Evolutionary conservation across 73 alveolate genomes (phyloP).

Genomic region (Diophrys appendiculata): DNA sequence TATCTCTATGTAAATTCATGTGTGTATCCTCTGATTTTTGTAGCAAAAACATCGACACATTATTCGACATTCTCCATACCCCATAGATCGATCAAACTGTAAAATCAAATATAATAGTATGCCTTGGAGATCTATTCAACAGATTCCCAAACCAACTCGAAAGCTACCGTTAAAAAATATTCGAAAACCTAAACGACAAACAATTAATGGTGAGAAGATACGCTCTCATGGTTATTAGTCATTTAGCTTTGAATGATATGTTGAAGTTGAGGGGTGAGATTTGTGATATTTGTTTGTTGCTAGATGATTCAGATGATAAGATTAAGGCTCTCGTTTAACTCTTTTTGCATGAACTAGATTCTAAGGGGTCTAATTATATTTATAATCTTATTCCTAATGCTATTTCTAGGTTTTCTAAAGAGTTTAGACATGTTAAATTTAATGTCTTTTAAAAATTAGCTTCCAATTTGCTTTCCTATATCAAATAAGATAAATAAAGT

Average conservation of each 20-base stretch:
- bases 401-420: too few species aligned
- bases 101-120: constrained; percentile 74
- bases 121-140: constrained; percentile 86
- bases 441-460: too few species aligned
- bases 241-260: constrained; percentile 91
- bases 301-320: constrained; percentile 66
- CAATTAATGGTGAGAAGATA: constrained; percentile 73
- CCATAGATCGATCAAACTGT: constrained; percentile 57
- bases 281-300: constrained; percentile 79
- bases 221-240: constrained; percentile 88
- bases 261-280: constrained; percentile 87
- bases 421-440: too few species aligned
- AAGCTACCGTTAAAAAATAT: constrained; percentile 61
- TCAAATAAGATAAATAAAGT: too few species aligned
- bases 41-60: constrained; percentile 56
- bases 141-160: constrained; percentile 84
- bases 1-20: constrained; percentile 85
- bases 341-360: constrained; percentile 85
- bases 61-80: constrained; percentile 3
- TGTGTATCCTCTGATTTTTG: constrained; percentile 80
- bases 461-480: too few species aligned
- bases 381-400: constrained; percentile 90
- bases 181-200: constrained; percentile 71
- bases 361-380: constrained; percentile 79
- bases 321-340: constrained; percentile 74